Evolutionary conservation across 169 alveolate species (phyloP).

Genomic region (Plasmodium yoelii): DNA sequence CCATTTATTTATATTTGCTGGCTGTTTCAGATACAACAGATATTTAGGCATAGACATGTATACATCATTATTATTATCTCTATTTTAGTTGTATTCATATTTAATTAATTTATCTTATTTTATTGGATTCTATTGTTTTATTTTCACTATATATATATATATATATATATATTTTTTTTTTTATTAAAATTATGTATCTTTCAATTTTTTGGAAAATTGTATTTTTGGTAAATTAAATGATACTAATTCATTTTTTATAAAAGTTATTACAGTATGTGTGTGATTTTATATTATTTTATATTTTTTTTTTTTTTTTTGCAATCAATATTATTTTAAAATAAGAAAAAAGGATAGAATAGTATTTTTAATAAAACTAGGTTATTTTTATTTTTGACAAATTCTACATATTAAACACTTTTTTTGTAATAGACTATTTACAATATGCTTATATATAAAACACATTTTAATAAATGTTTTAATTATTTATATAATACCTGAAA

Average conservation of each 20-base stretch:
- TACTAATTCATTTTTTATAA: constrained; percentile 1
- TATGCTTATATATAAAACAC: too few species aligned
- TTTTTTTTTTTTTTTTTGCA: background rate
- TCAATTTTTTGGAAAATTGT: constrained; percentile 14
- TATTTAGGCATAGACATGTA: background rate
- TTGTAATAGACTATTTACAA: too few species aligned
- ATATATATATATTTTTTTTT: background rate
- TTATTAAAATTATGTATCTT: background rate
- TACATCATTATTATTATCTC: constrained; percentile 9
- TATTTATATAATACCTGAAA: too few species aligned
- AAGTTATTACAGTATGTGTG: background rate
- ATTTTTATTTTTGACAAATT: too few species aligned
- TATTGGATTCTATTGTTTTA: background rate
- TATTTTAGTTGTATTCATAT: background rate
- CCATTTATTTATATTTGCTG: too few species aligned
- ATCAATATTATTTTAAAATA: background rate
- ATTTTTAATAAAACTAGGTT: too few species aligned
- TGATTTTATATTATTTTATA: background rate
- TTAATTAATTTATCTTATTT: constrained; percentile 20
- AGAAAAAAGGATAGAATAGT: too few species aligned
- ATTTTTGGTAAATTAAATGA: background rate
- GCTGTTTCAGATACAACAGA: too few species aligned
- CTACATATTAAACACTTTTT: too few species aligned
- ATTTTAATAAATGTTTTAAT: too few species aligned
- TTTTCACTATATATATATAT: background rate